Conservation (phyloP, 2,329 filamentous ascomycete species). For the Zymoseptoria passerinii region DNA sequence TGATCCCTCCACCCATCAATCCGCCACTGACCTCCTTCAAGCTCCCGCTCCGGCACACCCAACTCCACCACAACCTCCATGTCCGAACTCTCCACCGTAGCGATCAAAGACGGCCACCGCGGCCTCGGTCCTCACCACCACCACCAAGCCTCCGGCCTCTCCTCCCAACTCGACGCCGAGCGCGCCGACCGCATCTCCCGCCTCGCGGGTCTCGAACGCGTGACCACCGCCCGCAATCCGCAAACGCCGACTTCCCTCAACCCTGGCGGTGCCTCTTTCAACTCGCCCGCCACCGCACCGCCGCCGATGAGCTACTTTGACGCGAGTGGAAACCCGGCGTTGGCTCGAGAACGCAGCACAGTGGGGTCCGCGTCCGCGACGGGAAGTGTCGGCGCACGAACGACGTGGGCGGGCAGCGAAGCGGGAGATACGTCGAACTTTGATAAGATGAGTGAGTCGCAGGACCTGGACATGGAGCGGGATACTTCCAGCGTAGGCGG, state of each 20-base stretch:
- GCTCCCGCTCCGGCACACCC: slow-evolving; percentile 65
- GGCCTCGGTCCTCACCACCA: slow-evolving; percentile 61
- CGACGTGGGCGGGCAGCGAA: slow-evolving; percentile 61
- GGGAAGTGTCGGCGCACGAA: slow-evolving; percentile 61
- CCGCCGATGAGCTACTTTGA: slow-evolving; percentile 61
- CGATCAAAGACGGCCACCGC: slow-evolving; percentile 92
- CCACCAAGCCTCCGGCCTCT: slow-evolving; percentile 43
- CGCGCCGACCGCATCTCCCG: slow-evolving; percentile 80
- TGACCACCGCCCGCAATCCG: slow-evolving; percentile 61
- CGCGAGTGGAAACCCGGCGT: slow-evolving; percentile 54
- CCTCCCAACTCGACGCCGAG: slow-evolving; percentile 46
- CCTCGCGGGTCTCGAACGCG: slow-evolving; percentile 80
- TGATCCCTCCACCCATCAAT: slow-evolving; percentile 6
- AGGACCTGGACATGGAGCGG: slow-evolving; percentile 31
- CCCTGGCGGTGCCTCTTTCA: slow-evolving; percentile 25
- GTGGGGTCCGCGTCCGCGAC: slow-evolving; percentile 88
- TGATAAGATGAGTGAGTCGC: slow-evolving; percentile 59
- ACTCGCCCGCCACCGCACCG: slow-evolving; percentile 33
- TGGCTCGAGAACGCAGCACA: slow-evolving; percentile 72
- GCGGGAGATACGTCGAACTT: slow-evolving; percentile 41
- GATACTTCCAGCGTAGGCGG: slow-evolving; percentile 60
- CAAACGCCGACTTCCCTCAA: slow-evolving; percentile 33
- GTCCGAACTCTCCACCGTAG: slow-evolving; percentile 82
- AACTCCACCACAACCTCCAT: slow-evolving; percentile 89
- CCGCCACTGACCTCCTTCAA: slow-evolving; percentile 1